Evolutionary conservation across 202 grass and related monocot genomes (phyloP).

Genomic region (Cymbopogon flexuosus): DNA sequence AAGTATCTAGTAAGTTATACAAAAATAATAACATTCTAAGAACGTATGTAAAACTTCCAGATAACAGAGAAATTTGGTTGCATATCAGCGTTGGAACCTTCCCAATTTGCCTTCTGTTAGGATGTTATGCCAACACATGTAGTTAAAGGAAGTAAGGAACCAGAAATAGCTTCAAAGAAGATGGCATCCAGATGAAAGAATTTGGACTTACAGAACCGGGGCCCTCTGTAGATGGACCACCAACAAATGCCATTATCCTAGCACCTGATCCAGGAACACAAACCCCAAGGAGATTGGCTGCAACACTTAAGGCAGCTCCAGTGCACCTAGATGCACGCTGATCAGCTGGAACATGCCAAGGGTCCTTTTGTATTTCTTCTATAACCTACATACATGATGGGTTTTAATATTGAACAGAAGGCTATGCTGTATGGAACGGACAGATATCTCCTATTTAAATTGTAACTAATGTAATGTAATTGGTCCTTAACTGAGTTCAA

Average conservation of each 20-base stretch:
- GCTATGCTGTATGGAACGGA: background rate
- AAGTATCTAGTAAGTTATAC: background rate
- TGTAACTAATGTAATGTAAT: background rate
- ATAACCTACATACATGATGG: conserved; percentile 62
- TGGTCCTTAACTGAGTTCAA: conserved; percentile 71
- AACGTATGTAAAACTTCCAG: background rate
- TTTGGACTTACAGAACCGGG: conserved; percentile 68
- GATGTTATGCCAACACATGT: background rate
- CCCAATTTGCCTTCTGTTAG: conserved; percentile 7
- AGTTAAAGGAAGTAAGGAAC: background rate
- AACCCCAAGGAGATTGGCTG: conserved; percentile 68
- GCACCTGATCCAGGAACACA: conserved; percentile 94
- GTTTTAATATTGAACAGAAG: background rate
- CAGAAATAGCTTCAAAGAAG: conserved; percentile 16
- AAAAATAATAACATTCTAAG: background rate
- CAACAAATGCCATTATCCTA: conserved; percentile 97
- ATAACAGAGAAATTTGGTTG: background rate
- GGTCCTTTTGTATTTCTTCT: conserved; percentile 86
- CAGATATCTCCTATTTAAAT: conserved; percentile 13
- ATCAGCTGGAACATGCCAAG: conserved; percentile 76
- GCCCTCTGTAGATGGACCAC: conserved; percentile 87
- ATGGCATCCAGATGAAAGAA: conserved; percentile 18
- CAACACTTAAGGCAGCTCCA: conserved; percentile 78
- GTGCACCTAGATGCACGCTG: conserved; percentile 84
- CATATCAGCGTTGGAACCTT: background rate